phyloP scores from a whole-genome alignment of 2,329 filamentous ascomycete genomes.

The Verticillium alfalfae region DNA sequence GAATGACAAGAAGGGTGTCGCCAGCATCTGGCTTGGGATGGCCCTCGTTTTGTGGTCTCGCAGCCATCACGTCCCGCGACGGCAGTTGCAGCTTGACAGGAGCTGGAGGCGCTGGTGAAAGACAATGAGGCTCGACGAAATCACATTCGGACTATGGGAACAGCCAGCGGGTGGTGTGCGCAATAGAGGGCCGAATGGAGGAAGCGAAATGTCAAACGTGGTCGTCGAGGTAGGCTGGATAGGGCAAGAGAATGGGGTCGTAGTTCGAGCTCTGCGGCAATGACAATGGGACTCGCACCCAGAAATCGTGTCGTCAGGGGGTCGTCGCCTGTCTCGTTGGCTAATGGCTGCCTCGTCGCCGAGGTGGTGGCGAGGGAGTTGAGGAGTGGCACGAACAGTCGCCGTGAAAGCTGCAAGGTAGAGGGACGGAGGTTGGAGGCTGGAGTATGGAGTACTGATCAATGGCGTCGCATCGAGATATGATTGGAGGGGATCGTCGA shows the following conservation, averaged over 20 bases:
- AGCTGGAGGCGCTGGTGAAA: constrained; percentile 12
- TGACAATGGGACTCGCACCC: neutral
- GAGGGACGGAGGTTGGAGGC: neutral
- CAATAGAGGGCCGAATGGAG: neutral
- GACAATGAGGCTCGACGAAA: constrained; percentile 4
- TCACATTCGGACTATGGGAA: constrained; percentile 8
- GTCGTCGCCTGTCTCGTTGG: neutral
- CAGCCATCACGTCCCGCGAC: constrained; percentile 28
- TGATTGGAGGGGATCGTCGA: constrained; percentile 13
- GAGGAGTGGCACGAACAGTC: neutral
- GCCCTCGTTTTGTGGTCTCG: constrained; percentile 27
- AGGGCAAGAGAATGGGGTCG: neutral
- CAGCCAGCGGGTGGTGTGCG: neutral
- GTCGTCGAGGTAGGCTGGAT: neutral
- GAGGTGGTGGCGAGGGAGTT: neutral
- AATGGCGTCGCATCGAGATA: constrained; percentile 4
- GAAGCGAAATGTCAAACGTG: neutral
- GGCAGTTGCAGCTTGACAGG: constrained; percentile 3
- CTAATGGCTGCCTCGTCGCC: neutral
- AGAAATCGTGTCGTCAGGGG: neutral
- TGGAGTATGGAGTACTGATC: constrained; percentile 9
- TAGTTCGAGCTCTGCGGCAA: neutral
- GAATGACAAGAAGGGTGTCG: constrained; percentile 65
- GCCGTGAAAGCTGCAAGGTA: neutral
- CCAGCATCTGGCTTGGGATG: constrained; percentile 52